Conservation (phyloP, 768 basidiomycete genomes). For the Gelatoporia subvermispora region DNA sequence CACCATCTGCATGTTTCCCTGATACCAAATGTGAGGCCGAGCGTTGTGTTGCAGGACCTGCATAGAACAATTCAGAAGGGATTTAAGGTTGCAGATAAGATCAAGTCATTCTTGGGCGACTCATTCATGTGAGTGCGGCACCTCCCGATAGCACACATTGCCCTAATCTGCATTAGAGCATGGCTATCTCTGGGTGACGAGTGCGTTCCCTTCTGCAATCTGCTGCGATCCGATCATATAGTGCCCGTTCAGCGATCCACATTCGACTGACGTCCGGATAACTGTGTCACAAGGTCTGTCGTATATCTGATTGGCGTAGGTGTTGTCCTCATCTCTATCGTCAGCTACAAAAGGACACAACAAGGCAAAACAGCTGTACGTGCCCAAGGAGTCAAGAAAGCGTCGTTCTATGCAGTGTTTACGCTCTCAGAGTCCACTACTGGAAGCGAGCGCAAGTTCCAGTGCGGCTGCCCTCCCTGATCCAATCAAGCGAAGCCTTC, state of each 20-base stretch:
- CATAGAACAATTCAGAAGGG: conserved; percentile 9
- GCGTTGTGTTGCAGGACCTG: conserved; percentile 4
- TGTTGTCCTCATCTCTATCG: background rate
- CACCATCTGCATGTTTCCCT: background rate
- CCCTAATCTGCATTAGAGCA: conserved; percentile 1
- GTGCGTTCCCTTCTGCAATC: conserved; percentile 9
- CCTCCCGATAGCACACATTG: background rate
- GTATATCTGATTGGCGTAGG: conserved; percentile 4
- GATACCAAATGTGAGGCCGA: background rate
- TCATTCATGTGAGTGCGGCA: conserved; percentile 10
- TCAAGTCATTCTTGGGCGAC: conserved; percentile 3
- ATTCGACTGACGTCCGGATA: background rate
- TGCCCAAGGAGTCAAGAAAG: too few relatives aligned
- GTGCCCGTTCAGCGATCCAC: background rate
- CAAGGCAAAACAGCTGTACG: too few relatives aligned
- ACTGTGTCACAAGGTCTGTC: conserved; percentile 10
- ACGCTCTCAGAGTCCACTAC: too few relatives aligned
- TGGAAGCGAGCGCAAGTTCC: background rate
- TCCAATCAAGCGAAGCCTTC: background rate
- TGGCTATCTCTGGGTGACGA: conserved; percentile 15
- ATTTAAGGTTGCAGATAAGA: conserved; percentile 6
- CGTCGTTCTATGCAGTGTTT: too few relatives aligned
- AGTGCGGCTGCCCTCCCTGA: background rate
- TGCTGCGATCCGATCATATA: conserved; percentile 10
- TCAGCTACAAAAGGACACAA: background rate